phyloP scores from a whole-genome alignment of 2,329 filamentous ascomycete genomes.

The Chaetomiaceae sp. region DNA sequence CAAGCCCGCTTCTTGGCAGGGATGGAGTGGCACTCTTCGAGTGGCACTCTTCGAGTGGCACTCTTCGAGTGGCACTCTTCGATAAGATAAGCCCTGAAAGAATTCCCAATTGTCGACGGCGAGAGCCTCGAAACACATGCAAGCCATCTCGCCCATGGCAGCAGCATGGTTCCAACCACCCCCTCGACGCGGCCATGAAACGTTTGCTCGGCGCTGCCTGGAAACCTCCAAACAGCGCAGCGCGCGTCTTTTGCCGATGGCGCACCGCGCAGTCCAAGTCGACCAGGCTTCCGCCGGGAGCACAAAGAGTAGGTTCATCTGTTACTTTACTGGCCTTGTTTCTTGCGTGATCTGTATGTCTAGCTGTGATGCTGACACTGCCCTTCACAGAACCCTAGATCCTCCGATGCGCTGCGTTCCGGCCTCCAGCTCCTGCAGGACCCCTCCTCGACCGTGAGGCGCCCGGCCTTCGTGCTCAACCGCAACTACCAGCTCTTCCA shows the following conservation, averaged over 20 bases:
- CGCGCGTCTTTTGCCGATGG: conserved; percentile 3
- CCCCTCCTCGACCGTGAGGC: background rate
- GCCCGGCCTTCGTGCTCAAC: background rate
- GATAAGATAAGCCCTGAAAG: too few species aligned
- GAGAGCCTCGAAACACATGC: too few species aligned
- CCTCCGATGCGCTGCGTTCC: background rate
- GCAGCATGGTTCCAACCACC: conserved; percentile 21
- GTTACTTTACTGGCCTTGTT: too few species aligned
- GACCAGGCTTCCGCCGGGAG: background rate
- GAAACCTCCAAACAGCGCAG: conserved; percentile 18
- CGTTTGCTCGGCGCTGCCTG: conserved; percentile 22
- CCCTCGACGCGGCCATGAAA: conserved; percentile 25
- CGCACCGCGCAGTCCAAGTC: background rate
- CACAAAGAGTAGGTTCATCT: too few species aligned
- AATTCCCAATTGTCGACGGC: too few species aligned
- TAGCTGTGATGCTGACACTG: too few species aligned
- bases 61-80: too few species aligned
- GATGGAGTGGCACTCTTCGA: too few species aligned
- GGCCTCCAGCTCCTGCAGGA: conserved; percentile 2
- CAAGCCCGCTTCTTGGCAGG: background rate
- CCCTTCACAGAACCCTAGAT: background rate
- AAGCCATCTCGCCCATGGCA: background rate
- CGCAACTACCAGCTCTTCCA: conserved; percentile 29
- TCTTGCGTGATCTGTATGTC: too few species aligned
- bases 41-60: background rate